Conservation (phyloP, 1,284 basidiomycete genomes). For the Moesziomyces parantarcticus region DNA sequence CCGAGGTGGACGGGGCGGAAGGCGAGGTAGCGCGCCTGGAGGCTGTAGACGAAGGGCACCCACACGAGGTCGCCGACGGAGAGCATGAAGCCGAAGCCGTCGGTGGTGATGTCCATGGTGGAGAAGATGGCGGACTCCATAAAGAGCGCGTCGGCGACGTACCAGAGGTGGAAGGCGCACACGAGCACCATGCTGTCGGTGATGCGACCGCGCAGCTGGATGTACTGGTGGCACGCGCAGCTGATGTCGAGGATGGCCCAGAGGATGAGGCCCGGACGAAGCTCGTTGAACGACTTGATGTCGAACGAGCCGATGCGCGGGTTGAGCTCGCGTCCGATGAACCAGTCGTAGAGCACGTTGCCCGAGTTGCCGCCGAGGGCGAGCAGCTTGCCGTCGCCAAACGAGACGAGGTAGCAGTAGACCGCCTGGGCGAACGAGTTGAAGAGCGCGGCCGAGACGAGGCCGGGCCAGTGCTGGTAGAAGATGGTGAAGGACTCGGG, state of each 20-base stretch:
- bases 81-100: conserved; percentile 99
- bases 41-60: conserved; percentile 93
- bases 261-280: conserved; percentile 90
- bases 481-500: conserved; percentile 85
- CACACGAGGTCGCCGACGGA: conserved; percentile 90
- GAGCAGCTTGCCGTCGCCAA: conserved; percentile 75
- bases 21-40: conserved; percentile 93
- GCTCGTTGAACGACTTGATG: conserved; percentile 88
- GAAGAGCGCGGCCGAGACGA: conserved; percentile 83
- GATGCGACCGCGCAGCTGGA: conserved; percentile 76
- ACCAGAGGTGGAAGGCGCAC: conserved; percentile 85
- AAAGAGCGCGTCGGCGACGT: conserved; percentile 78
- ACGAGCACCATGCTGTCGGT: conserved; percentile 95
- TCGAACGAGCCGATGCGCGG: conserved; percentile 87
- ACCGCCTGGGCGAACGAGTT: conserved; percentile 77
- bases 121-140: conserved; percentile 78
- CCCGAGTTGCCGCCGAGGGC: conserved; percentile 92
- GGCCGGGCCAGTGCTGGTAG: conserved; percentile 90
- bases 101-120: conserved; percentile 97
- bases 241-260: conserved; percentile 92
- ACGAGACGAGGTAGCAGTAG: conserved; percentile 81
- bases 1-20: conserved; percentile 86
- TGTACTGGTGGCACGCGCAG: conserved; percentile 90
- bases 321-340: conserved; percentile 94
- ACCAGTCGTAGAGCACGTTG: conserved; percentile 92